These are phyloP conservation scores for Fusarium secorum DNA, from an alignment of 2,329 filamentous ascomycete genomes.

Conservation along the genomic window DNA sequence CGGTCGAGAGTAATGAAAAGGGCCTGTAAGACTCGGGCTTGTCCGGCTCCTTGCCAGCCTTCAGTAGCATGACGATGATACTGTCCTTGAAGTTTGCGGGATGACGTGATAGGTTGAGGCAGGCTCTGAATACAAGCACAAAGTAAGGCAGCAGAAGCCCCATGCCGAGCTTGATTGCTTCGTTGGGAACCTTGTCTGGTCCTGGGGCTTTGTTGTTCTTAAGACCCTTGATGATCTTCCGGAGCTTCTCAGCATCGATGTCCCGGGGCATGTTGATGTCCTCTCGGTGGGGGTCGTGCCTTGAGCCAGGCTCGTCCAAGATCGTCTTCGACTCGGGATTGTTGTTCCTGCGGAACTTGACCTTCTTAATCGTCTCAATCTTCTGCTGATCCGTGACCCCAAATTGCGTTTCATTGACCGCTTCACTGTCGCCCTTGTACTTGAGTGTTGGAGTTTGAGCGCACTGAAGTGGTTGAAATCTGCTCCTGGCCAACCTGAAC, in stretches of 20 bases:
- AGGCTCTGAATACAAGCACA: not conserved
- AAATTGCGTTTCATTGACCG: not conserved
- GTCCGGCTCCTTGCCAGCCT: not conserved
- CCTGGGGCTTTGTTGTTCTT: not conserved
- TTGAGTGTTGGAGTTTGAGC: not conserved
- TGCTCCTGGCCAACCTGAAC: not conserved
- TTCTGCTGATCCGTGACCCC: not conserved
- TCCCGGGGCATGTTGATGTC: not conserved
- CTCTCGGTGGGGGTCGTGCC: not conserved
- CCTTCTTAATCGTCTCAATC: not conserved
- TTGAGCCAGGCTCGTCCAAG: not conserved
- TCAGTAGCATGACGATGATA: conserved; percentile 2
- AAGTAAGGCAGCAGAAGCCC: not conserved
- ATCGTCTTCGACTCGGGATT: not conserved
- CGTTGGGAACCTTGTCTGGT: conserved; percentile 1
- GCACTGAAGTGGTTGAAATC: not conserved
- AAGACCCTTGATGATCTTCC: not conserved
- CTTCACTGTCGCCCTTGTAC: not conserved
- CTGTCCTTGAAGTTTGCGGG: conserved; percentile 3
- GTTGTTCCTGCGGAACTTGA: not conserved
- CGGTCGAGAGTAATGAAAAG: conserved; percentile 2
- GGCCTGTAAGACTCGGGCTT: conserved; percentile 6
- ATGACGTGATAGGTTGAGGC: not conserved
- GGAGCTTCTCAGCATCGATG: not conserved
- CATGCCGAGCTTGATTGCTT: not conserved